Evolutionary conservation across 2,329 filamentous ascomycete genomes (phyloP), one percentile per base, ranked within the genome.

Genomic region (Neospermospora avenae): DNA sequence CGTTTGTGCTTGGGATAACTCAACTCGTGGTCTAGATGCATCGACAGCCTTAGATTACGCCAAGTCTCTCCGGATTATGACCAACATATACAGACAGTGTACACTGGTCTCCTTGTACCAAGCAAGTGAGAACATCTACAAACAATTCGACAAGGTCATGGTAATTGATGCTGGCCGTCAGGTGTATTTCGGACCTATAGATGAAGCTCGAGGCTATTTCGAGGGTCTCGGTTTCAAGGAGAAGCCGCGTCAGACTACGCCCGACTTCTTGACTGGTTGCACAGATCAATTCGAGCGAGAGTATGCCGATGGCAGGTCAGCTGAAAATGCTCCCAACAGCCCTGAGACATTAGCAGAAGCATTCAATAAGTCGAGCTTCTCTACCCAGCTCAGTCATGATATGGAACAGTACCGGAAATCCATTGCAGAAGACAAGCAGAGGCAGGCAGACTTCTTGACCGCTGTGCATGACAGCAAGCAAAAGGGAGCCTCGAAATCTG

Each of bases 261-360:
- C 89, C 1, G 90, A 93, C 71, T 93, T 92, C 75, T 74, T 93
- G 46, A 92, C 89, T 0, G 86, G 88, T 0, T 80, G 91, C 16
- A 91, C 88, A 1, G 90, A 93, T 70, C 84, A 88, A n/a, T 93
- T 89, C 65, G 91, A 96, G 74, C 83, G 91, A 41, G 85, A 88
- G 52, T 95, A 91, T 71, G 84, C 87, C 37, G 75, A 84, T 0
- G 90, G 90, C 0, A 80, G 84, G 66, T 87, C 84, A 4, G 75
- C 81, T 3, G 78, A 81, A 3, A 85, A 93, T 67, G 85, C 87
- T 0, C 91, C 90, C 0, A 84, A 88, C 57, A 84, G 78, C 20
- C 81, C 90, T 0, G 84, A 87, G 22, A 81, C 83, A 0, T 78
- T 96, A 1, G 83, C 82, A 0, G 80, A 84, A 56, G 89, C 90